phyloP scores from a whole-genome alignment of 2,329 filamentous ascomycete genomes.

The Tolypocladium capitatum region DNA sequence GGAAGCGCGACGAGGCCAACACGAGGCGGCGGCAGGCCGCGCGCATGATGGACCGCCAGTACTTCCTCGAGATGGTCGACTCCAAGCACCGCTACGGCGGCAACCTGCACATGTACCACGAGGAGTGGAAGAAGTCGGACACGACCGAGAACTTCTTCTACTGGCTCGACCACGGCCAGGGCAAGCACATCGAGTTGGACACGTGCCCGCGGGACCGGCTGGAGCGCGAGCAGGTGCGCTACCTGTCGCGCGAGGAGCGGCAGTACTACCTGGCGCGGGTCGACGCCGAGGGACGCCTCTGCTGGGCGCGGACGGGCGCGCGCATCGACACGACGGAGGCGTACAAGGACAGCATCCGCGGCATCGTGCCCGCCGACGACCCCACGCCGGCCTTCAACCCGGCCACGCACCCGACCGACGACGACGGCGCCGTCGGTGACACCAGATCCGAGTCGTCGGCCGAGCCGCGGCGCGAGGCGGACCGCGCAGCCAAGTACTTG shows the following conservation, averaged over 20 bases:
- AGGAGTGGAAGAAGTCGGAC: constrained; percentile 64
- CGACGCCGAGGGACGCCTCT: constrained; percentile 60
- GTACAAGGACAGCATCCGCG: constrained; percentile 69
- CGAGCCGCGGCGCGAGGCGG: constrained; percentile 40
- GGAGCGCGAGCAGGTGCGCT: constrained; percentile 69
- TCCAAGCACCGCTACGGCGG: constrained; percentile 77
- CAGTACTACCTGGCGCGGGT: constrained; percentile 69
- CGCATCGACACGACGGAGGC: constrained; percentile 63
- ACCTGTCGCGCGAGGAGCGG: constrained; percentile 70
- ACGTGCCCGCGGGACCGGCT: constrained; percentile 61
- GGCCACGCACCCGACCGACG: constrained; percentile 4
- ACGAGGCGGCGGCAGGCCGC: constrained; percentile 49
- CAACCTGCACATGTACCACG: constrained; percentile 70
- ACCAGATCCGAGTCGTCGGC: constrained; percentile 23
- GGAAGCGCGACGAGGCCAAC: constrained; percentile 34
- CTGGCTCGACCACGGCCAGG: constrained; percentile 78
- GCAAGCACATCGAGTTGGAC: constrained; percentile 54
- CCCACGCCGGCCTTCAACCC: constrained; percentile 39
- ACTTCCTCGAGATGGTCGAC: constrained; percentile 78
- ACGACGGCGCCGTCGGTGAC: constrained; percentile 9
- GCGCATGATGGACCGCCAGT: constrained; percentile 72
- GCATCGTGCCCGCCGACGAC: constrained; percentile 52
- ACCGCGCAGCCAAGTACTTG: constrained; percentile 50
- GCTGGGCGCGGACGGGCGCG: constrained; percentile 73
- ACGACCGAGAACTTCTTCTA: constrained; percentile 87